Evolutionary conservation across 495 filamentous ascomycete species (phyloP), one percentile per base, ranked within the genome.

Genomic region (Penicilliopsis zonata): DNA sequence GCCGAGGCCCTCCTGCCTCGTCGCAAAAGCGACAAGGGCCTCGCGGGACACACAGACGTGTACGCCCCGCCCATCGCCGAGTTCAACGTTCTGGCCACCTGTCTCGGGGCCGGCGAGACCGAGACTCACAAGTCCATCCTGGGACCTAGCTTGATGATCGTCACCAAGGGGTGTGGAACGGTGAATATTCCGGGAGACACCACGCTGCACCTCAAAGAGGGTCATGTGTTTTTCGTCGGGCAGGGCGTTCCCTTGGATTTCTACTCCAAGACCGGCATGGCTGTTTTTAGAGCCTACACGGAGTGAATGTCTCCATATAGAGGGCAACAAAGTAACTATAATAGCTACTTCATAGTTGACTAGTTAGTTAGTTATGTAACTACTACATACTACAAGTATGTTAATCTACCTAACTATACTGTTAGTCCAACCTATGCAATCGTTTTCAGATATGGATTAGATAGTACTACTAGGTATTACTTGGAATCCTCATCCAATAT

Each of bases 61-160:
- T 83, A 78, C 40, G 65, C 57, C 36, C 79, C 82, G 6, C 79
- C 80, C 0, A 70, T 83, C 49, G 70, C 68, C 33, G 81, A 88
- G 50, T 86, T 86, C 43, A 69, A 77, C 34, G 66, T 86, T 42
- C 49, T 86, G 23, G 68, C 64, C 22, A 76, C 70, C 7, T 64
- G 63, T 25, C 53, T 86, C 10, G 57, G 56, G 2, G 57, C 39
- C 0, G 70, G 68, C 0, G 74, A 80, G 44, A 65, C 44, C 18
- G 81, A 85, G 41, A 58, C 53, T 23, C 61, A 83, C 18, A 53
- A 49, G 35, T 53, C 54, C 14, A 54, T 79, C 29, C 57, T 63
- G 0, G 82, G 82, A 0, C 80, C 79, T 0, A 74, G 71, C 36
- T 63, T 86, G 16, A 37, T 80, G 49, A 67, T 84, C 30, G 70